These are phyloP conservation scores for Nakazawaea ambrosiae DNA, from an alignment of 805 yeast genomes.

Conservation along the genomic window DNA sequence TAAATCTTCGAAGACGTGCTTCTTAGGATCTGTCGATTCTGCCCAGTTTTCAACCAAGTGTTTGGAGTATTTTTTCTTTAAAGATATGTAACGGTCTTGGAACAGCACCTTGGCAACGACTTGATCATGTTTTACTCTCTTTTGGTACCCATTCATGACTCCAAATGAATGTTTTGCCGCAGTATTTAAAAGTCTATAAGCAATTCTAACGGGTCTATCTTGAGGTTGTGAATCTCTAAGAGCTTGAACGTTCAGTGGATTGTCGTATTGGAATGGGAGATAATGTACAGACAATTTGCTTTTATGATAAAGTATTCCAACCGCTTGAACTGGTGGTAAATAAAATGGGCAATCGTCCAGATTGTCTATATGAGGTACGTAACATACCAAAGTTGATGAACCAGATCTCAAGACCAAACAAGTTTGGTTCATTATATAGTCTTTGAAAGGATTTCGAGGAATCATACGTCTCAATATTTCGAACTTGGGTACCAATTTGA, in stretches of 20 bases:
- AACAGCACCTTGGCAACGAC: conserved; percentile 78
- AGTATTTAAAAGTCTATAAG: conserved; percentile 71
- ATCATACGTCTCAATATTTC: conserved; percentile 75
- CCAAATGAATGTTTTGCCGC: conserved; percentile 82
- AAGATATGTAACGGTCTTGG: conserved; percentile 71
- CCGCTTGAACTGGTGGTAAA: conserved; percentile 77
- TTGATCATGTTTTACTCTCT: conserved; percentile 81
- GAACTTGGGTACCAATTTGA: conserved; percentile 26
- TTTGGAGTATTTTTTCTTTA: conserved; percentile 79
- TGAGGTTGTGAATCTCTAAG: conserved; percentile 30
- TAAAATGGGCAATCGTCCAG: conserved; percentile 74
- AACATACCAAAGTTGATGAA: conserved; percentile 50
- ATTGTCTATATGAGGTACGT: conserved; percentile 64
- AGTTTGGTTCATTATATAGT: conserved; percentile 76
- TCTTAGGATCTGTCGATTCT: conserved; percentile 91
- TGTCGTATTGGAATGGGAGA: conserved; percentile 42
- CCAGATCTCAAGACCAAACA: conserved; percentile 45
- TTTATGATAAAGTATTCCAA: conserved; percentile 55
- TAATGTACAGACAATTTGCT: conserved; percentile 63
- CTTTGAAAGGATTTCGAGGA: conserved; percentile 90
- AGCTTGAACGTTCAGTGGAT: conserved; percentile 18
- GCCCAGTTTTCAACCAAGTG: conserved; percentile 74
- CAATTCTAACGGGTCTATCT: conserved; percentile 74
- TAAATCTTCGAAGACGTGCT: conserved; percentile 93
- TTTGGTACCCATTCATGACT: conserved; percentile 75